Percentiles rank a stretch among this genome's conserved stretches.
phyloP scores from a whole-genome alignment of 2,329 filamentous ascomycete genomes.

The Hymenoscyphus fraxineus region DNA sequence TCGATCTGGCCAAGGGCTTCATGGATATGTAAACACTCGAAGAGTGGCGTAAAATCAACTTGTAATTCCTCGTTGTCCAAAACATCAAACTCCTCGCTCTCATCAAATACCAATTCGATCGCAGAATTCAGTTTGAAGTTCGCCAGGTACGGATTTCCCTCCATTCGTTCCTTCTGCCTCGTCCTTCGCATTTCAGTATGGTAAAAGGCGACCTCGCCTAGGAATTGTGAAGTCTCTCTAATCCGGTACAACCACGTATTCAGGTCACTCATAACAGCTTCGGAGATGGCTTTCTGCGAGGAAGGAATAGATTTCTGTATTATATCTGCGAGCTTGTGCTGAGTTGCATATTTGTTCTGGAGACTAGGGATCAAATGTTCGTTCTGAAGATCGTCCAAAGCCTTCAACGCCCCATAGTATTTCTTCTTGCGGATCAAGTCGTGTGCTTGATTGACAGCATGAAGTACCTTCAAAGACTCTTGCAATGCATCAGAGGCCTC shows the following conservation, averaged over 20 bases:
- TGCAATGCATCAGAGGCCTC: slow-evolving; percentile 85
- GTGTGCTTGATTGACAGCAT: slow-evolving; percentile 90
- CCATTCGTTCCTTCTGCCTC: slow-evolving; percentile 77
- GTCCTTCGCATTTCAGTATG: slow-evolving; percentile 85
- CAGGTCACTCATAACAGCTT: slow-evolving; percentile 93
- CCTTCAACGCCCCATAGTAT: slow-evolving; percentile 91
- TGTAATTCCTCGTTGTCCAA: slow-evolving; percentile 92
- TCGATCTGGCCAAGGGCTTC: slow-evolving; percentile 90
- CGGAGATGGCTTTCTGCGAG: slow-evolving; percentile 88
- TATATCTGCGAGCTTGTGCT: slow-evolving; percentile 91
- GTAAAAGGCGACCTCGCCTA: slow-evolving; percentile 95
- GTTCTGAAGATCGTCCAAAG: slow-evolving; percentile 91
- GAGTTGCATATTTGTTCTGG: slow-evolving; percentile 81
- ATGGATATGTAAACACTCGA: slow-evolving; percentile 94
- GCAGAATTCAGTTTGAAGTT: slow-evolving; percentile 93
- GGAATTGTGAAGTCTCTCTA: slow-evolving; percentile 89
- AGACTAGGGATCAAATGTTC: slow-evolving; percentile 76
- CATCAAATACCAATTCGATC: slow-evolving; percentile 91
- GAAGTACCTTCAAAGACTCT: slow-evolving; percentile 86
- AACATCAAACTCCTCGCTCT: slow-evolving; percentile 92
- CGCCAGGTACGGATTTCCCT: slow-evolving; percentile 68
- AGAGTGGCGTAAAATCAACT: slow-evolving; percentile 90
- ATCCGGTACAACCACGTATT: slow-evolving; percentile 97
- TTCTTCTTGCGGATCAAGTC: slow-evolving; percentile 89
- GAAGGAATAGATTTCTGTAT: slow-evolving; percentile 94